These are phyloP conservation scores for Fusarium miscanthi DNA, from an alignment of 2,329 filamentous ascomycete species.

Conservation along the genomic window DNA sequence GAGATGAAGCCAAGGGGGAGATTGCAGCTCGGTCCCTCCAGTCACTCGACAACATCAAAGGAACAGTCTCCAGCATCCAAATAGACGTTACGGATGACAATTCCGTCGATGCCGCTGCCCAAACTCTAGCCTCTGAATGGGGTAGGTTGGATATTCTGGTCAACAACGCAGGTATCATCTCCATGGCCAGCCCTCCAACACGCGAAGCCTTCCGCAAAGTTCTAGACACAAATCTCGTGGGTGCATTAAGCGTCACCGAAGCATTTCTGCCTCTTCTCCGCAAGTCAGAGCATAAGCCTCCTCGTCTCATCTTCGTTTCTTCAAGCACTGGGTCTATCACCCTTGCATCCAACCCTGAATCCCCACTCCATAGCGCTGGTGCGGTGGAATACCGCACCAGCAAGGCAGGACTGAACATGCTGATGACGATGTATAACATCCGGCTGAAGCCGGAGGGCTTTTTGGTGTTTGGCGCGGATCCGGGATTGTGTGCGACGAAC, in stretches of 20 bases:
- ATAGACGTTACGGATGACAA: slow-evolving; percentile 7
- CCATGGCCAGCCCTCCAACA: background rate
- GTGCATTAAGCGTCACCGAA: background rate
- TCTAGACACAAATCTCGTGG: slow-evolving; percentile 16
- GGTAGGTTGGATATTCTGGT: slow-evolving; percentile 14
- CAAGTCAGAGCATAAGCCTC: slow-evolving; percentile 4
- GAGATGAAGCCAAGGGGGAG: slow-evolving; percentile 12
- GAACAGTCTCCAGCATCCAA: slow-evolving; percentile 11
- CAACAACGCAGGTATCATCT: slow-evolving; percentile 13
- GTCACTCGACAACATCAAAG: slow-evolving; percentile 2
- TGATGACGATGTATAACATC: background rate
- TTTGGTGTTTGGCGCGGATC: background rate
- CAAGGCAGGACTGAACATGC: slow-evolving; percentile 23
- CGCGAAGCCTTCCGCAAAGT: slow-evolving; percentile 2
- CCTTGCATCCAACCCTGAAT: background rate
- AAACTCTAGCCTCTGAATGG: background rate
- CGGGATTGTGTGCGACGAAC: slow-evolving; percentile 18
- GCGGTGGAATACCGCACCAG: slow-evolving; percentile 6
- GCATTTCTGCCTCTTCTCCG: background rate
- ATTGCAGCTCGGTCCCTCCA: background rate
- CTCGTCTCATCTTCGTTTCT: slow-evolving; percentile 10
- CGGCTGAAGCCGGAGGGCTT: slow-evolving; percentile 2
- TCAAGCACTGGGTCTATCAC: slow-evolving; percentile 16
- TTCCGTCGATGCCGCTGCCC: slow-evolving; percentile 5
- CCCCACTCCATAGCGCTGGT: background rate